A percentile compares a stretch with the other conserved stretches of the same genome.
These are phyloP conservation scores for Barbarea vulgaris DNA, from an alignment of 345 rosid species.

Conservation along the genomic window DNA sequence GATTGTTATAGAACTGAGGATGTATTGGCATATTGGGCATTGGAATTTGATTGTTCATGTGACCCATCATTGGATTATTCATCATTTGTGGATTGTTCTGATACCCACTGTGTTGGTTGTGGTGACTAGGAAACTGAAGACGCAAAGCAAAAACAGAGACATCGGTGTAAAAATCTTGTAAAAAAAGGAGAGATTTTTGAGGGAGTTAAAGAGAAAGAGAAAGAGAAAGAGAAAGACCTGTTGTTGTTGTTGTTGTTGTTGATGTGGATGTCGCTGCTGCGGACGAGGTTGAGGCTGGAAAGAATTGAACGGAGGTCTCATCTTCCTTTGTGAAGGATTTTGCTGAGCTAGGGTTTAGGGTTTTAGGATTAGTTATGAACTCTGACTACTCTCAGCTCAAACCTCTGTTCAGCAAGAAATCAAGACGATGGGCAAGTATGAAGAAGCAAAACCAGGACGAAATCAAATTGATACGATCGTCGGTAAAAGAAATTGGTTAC, in stretches of 20 bases:
- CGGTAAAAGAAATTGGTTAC: not conserved
- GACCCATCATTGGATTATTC: slow-evolving; percentile 45
- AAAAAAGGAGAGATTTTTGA: not conserved
- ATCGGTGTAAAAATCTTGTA: not conserved
- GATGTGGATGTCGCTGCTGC: slow-evolving; percentile 5
- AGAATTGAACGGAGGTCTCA: slow-evolving; percentile 42
- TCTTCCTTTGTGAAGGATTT: slow-evolving; percentile 2
- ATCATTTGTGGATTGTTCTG: slow-evolving; percentile 48
- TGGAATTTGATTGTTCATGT: slow-evolving; percentile 39
- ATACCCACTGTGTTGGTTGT: slow-evolving; percentile 33
- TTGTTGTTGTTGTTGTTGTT: slow-evolving; percentile 44
- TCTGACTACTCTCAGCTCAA: not conserved
- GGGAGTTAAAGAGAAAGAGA: not conserved
- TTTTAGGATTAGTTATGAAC: slow-evolving; percentile 24
- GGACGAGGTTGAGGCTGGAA: slow-evolving; percentile 32
- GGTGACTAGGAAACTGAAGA: slow-evolving; percentile 26
- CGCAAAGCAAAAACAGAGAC: not conserved
- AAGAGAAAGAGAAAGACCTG: slow-evolving; percentile 32
- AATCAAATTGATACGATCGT: not conserved
- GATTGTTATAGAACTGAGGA: slow-evolving; percentile 35
- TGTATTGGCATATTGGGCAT: slow-evolving; percentile 31
- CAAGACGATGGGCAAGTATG: not conserved
- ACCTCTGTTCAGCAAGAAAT: not conserved
- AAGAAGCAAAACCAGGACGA: not conserved
- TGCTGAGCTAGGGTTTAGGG: slow-evolving; percentile 26